A percentile compares a stretch with the other conserved stretches of the same genome.
phyloP scores from a whole-genome alignment of 495 filamentous ascomycete genomes.

The Neurospora terricola region DNA sequence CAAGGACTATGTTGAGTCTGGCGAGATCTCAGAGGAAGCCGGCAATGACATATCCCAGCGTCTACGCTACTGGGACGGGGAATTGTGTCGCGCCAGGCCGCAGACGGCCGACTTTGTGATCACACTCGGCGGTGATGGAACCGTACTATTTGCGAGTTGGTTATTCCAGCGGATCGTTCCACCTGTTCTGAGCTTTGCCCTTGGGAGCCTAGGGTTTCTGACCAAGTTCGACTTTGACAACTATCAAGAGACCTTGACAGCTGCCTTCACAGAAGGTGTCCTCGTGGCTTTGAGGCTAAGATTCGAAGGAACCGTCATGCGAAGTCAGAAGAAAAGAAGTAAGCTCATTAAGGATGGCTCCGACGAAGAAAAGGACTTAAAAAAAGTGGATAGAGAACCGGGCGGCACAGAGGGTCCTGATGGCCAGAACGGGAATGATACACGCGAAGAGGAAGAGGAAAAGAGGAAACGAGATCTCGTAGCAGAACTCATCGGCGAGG shows the following conservation, averaged over 20 bases:
- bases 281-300: slow-evolving; percentile 78
- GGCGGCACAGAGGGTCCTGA: neutral
- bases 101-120: slow-evolving; percentile 90
- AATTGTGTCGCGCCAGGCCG: slow-evolving; percentile 64
- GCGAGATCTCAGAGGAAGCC: slow-evolving; percentile 22
- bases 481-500: slow-evolving; percentile 78
- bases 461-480: slow-evolving; percentile 56
- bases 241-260: slow-evolving; percentile 57
- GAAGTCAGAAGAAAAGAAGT: slow-evolving; percentile 47
- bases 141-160: slow-evolving; percentile 92
- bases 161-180: slow-evolving; percentile 95
- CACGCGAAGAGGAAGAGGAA: slow-evolving; percentile 16
- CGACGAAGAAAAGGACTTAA: slow-evolving; percentile 3
- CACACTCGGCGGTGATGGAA: slow-evolving; percentile 93
- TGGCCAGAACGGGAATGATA: slow-evolving; percentile 6
- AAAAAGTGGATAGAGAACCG: neutral
- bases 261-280: slow-evolving; percentile 72
- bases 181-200: slow-evolving; percentile 80
- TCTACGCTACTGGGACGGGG: slow-evolving; percentile 72
- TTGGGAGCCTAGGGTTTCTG: slow-evolving; percentile 88
- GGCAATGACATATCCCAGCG: slow-evolving; percentile 47
- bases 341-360: neutral
- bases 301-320: slow-evolving; percentile 94
- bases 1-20: slow-evolving; percentile 17
- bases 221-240: slow-evolving; percentile 89